Conservation (phyloP, 805 yeast genomes). For the Millerago galiae region DNA sequence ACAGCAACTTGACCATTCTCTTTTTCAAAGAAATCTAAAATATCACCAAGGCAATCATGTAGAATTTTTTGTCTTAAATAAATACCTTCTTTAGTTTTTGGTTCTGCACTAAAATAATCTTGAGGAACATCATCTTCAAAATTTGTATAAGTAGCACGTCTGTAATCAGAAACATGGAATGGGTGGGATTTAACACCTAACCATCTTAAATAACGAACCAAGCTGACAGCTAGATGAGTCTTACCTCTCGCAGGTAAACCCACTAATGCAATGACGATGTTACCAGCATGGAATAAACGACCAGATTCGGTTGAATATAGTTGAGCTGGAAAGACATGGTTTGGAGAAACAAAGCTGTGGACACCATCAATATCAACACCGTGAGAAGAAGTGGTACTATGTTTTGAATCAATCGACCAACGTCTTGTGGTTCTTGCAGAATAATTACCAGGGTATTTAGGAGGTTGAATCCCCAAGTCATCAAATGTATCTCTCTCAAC, state of each 20-base stretch:
- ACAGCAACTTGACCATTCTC: conserved; percentile 92
- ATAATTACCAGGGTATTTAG: conserved; percentile 42
- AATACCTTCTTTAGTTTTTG: conserved; percentile 40
- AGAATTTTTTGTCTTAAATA: conserved; percentile 53
- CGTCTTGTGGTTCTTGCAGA: conserved; percentile 49
- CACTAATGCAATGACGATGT: conserved; percentile 77
- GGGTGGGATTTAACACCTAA: conserved; percentile 89
- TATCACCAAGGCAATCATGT: conserved; percentile 60
- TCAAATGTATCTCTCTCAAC: background rate
- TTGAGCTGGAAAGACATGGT: conserved; percentile 84
- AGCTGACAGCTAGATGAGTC: conserved; percentile 84
- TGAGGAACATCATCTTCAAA: conserved; percentile 47
- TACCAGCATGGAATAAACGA: conserved; percentile 90
- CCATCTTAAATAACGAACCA: conserved; percentile 93
- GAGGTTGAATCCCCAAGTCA: conserved; percentile 30
- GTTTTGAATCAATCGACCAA: conserved; percentile 31
- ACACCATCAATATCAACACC: conserved; percentile 53
- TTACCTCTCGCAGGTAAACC: conserved; percentile 97
- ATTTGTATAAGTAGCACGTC: conserved; percentile 42
- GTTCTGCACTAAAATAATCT: conserved; percentile 60
- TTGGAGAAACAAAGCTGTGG: conserved; percentile 54
- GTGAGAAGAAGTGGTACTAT: conserved; percentile 10
- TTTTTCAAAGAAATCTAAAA: conserved; percentile 59
- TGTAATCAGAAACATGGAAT: conserved; percentile 88
- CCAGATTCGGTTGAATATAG: conserved; percentile 91